Conservation (phyloP, 768 basidiomycete species). For the Tylopilus subfusipes region DNA sequence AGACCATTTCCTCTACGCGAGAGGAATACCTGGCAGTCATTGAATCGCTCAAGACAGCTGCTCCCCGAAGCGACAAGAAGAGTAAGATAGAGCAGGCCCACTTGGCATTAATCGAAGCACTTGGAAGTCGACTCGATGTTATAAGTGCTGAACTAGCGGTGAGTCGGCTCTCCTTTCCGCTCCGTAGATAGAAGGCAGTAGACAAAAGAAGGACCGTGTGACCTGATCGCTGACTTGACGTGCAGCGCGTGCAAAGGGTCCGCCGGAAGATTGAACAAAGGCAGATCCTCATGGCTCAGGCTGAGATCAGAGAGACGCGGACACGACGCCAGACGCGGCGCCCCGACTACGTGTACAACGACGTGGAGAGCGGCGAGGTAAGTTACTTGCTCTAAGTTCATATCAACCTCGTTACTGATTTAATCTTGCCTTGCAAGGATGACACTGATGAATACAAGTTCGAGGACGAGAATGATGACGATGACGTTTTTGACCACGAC, state of each 20-base stretch:
- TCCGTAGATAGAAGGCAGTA: constrained; percentile 11
- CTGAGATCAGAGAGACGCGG: constrained; percentile 75
- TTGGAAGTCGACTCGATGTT: constrained; percentile 61
- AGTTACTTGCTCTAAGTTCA: constrained; percentile 6
- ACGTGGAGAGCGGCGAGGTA: constrained; percentile 62
- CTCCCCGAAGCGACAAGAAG: constrained; percentile 47
- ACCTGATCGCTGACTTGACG: constrained; percentile 23
- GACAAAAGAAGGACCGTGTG: constrained; percentile 9
- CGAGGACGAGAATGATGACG: constrained; percentile 66
- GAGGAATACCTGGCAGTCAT: constrained; percentile 70
- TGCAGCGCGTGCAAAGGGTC: constrained; percentile 67
- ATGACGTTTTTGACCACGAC: constrained; percentile 47
- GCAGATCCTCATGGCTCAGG: constrained; percentile 61
- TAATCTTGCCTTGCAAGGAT: constrained; percentile 35
- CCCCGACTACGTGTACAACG: constrained; percentile 79
- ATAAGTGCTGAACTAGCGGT: constrained; percentile 73
- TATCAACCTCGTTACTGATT: constrained; percentile 25
- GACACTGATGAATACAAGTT: constrained; percentile 66
- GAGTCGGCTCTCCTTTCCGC: constrained; percentile 34
- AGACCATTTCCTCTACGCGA: constrained; percentile 63
- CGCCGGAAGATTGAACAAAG: constrained; percentile 69
- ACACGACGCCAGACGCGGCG: constrained; percentile 69
- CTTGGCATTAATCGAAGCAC: constrained; percentile 51
- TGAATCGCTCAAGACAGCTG: constrained; percentile 52
- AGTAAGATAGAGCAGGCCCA: constrained; percentile 62